Conservation (phyloP, 2,329 filamentous ascomycete genomes). For the Fusarium kyushuense region DNA sequence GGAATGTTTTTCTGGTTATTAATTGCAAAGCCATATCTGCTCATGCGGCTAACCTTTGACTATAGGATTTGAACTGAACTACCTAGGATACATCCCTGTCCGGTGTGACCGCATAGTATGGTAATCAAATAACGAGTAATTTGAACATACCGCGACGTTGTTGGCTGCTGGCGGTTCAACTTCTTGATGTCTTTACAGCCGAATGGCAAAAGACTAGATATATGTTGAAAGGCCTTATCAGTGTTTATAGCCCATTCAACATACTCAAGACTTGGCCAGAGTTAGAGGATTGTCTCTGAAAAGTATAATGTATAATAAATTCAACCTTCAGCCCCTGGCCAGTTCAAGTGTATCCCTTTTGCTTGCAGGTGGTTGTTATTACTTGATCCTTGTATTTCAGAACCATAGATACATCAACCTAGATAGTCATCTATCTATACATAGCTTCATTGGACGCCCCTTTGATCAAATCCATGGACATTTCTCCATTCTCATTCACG, state of each 20-base stretch:
- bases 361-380: neutral
- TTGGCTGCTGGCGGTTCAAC: neutral
- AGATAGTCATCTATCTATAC: neutral
- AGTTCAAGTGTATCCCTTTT: neutral
- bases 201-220: neutral
- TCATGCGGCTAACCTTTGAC: constrained; percentile 30
- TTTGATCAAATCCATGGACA: neutral
- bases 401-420: neutral
- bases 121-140: neutral
- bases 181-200: neutral
- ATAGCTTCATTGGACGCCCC: neutral
- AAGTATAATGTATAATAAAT: neutral
- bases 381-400: neutral
- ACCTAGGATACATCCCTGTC: neutral
- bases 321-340: neutral
- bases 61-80: constrained; percentile 10
- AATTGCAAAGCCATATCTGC: constrained; percentile 1
- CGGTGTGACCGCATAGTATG: too few relatives aligned
- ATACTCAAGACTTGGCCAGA: neutral
- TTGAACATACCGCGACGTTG: neutral
- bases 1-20: constrained; percentile 5
- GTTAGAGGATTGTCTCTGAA: neutral
- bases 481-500: neutral
- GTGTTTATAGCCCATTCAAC: neutral
- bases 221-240: too few relatives aligned